phyloP scores from a whole-genome alignment of 2,329 filamentous ascomycete genomes.

The Pseudohalonectria lignicola region DNA sequence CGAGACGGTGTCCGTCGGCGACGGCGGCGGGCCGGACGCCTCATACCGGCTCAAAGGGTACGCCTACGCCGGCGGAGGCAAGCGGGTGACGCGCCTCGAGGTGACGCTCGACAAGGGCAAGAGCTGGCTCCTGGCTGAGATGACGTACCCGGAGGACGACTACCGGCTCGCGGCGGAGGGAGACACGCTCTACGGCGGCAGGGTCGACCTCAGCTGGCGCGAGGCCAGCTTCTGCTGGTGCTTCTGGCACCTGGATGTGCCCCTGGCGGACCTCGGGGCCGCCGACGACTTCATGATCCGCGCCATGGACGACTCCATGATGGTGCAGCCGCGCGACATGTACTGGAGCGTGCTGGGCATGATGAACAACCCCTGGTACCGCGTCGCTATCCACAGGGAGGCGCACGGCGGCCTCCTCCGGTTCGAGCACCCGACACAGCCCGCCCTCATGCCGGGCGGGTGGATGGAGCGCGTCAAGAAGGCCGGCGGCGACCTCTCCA shows the following conservation, averaged over 20 bases:
- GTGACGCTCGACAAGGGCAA: conserved; percentile 74
- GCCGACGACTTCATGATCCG: conserved; percentile 69
- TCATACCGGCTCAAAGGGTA: conserved; percentile 67
- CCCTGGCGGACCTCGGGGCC: conserved; percentile 46
- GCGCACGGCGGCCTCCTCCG: conserved; percentile 45
- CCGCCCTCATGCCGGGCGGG: conserved; percentile 63
- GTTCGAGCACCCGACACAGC: conserved; percentile 85
- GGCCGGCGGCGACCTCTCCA: conserved; percentile 64
- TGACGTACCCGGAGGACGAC: conserved; percentile 76
- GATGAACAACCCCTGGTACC: conserved; percentile 97
- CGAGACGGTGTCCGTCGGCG: conserved; percentile 50
- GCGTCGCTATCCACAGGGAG: conserved; percentile 65
- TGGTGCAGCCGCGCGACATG: conserved; percentile 81
- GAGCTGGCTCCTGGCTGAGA: conserved; percentile 65
- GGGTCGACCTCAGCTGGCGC: conserved; percentile 69
- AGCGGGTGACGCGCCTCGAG: conserved; percentile 71
- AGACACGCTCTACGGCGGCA: conserved; percentile 61
- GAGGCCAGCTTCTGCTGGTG: conserved; percentile 86
- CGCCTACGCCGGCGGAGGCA: conserved; percentile 81
- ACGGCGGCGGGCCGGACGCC: conserved; percentile 25
- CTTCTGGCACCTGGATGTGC: conserved; percentile 71
- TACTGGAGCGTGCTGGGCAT: conserved; percentile 93
- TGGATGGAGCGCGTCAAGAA: conserved; percentile 95
- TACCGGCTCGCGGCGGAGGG: conserved; percentile 55
- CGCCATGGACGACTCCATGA: conserved; percentile 85